Conservation (phyloP, 345 rosid genomes). For the Lumnitzera littorea region DNA sequence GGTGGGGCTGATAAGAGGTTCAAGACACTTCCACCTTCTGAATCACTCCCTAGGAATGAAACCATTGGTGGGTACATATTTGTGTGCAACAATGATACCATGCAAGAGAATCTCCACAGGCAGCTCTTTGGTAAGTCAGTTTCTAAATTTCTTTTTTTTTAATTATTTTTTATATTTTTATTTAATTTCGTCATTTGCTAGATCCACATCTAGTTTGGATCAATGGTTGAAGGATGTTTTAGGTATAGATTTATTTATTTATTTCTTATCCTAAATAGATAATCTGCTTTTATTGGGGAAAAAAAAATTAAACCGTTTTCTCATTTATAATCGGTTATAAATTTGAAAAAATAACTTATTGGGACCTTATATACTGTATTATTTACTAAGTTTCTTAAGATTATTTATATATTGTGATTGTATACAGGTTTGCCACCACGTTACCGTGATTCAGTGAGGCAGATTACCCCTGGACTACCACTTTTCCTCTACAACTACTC, state of each 20-base stretch:
- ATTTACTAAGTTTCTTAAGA: not conserved
- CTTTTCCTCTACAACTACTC: constrained; percentile 98
- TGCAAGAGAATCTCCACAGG: constrained; percentile 87
- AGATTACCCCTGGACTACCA: constrained; percentile 97
- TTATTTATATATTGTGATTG: not conserved
- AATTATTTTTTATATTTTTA: not conserved
- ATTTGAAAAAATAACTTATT: too few species aligned
- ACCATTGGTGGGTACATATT: constrained; percentile 94
- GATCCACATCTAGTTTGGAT: too few species aligned
- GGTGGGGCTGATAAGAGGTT: constrained; percentile 68
- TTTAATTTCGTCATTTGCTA: not conserved
- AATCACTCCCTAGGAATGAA: constrained; percentile 83
- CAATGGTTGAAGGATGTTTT: too few species aligned
- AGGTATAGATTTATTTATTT: too few species aligned
- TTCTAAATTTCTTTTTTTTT: not conserved
- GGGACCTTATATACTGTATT: too few species aligned
- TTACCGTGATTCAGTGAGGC: constrained; percentile 89
- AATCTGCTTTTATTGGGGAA: too few species aligned
- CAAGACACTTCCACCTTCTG: constrained; percentile 92
- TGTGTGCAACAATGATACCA: constrained; percentile 99
- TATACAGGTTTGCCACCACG: constrained; percentile 80
- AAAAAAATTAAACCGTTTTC: too few species aligned
- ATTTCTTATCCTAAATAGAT: too few species aligned
- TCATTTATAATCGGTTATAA: too few species aligned
- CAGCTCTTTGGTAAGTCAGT: constrained; percentile 69